Base-by-base conservation (phyloP, 139 green algal species). In the Coelastrella sp. region DNA sequence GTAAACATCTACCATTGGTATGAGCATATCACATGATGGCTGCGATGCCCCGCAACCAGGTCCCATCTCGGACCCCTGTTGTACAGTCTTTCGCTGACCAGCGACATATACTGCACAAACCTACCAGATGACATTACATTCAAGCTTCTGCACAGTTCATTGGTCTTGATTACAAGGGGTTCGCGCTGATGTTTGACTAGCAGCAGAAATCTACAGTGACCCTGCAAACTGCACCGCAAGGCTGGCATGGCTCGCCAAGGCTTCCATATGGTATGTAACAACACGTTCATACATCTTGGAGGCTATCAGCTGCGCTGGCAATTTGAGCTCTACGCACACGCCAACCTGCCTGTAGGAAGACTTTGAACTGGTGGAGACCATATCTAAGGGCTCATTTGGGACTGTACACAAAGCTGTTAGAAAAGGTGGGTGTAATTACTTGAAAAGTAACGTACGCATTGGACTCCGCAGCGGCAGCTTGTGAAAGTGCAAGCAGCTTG, bases 331-430 rank as follows among this genome's bases (percentile, higher is more conserved):
- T 15, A 20, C 63, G 14, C 14, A 70, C 63, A 70, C 63, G 11
- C 12, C 11, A 70, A n/a, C 8, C 0, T 70, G 1, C n/a, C 27
- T 25, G 75, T 88, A 93, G 92, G 90, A 92, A 74, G 95, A 96
- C 72, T 95, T 95, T 87, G 87, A 94, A 0, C 76, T 96, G 0
- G 7, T 82, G 15, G 79, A 70, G 4, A 86, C 88, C 35, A 94
- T 97, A 24, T 91, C 89, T 35, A 96, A 95, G 83, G 95, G 95
- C 49, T 93, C 93, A 4, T 97, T 96, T 79, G 95, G 95, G 20
- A 80, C 90, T 4, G 95, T 97, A 7, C 96, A 94, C 90, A 93
- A 93, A 72, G 93, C 90, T 15, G 87, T 96, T 4, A 87, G 92
- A 0, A 93, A 92, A 83, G 19, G 90, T 93, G 57, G 72, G 92